Conservation (phyloP, 1,139 yeast genomes). For the Debaryomycetaceae sp. region DNA sequence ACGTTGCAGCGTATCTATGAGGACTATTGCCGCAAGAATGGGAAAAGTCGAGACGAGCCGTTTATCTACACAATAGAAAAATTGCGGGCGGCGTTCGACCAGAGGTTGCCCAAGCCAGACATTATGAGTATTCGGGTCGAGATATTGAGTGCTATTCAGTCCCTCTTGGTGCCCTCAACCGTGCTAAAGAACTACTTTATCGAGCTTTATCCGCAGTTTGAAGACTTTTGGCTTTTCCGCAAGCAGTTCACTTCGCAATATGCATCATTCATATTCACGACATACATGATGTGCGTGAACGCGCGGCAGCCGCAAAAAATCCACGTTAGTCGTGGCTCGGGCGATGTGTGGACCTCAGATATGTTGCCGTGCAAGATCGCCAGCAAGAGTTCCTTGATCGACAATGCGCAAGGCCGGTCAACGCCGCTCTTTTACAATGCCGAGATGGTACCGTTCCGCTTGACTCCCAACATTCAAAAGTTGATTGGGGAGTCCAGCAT, state of each 20-base stretch:
- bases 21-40: conserved; percentile 65
- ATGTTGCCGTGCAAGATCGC: conserved; percentile 85
- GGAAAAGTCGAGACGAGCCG: conserved; percentile 81
- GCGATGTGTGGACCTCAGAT: conserved; percentile 89
- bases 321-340: conserved; percentile 69
- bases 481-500: conserved; percentile 86
- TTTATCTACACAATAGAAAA: conserved; percentile 79
- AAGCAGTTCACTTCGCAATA: conserved; percentile 92
- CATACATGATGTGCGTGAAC: conserved; percentile 91
- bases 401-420: conserved; percentile 43
- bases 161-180: conserved; percentile 76
- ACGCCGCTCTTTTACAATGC: conserved; percentile 87
- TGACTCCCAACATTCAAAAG: conserved; percentile 91
- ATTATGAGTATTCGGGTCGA: conserved; percentile 82
- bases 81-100: conserved; percentile 87
- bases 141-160: conserved; percentile 80
- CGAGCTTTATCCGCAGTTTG: conserved; percentile 63
- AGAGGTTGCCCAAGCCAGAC: conserved; percentile 87
- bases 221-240: conserved; percentile 95
- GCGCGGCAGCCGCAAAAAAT: conserved; percentile 92
- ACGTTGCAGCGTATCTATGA: conserved; percentile 87
- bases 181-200: conserved; percentile 62
- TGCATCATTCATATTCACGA: conserved; percentile 89
- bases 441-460: conserved; percentile 93
- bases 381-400: conserved; percentile 48